Conservation (phyloP, 2,329 filamentous ascomycete genomes). For the Scleromitrula shiraiana region DNA sequence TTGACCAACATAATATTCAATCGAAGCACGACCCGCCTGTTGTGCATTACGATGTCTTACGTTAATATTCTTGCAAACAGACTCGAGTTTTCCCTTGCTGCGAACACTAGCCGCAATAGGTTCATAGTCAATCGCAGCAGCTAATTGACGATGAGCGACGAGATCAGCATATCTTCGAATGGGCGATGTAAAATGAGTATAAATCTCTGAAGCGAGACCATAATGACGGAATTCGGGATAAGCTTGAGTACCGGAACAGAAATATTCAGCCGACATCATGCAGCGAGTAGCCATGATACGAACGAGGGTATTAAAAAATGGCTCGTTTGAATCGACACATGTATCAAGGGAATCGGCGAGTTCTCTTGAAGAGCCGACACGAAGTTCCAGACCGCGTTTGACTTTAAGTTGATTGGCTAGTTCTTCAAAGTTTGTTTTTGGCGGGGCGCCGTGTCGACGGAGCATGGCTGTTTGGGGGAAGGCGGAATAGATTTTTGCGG, state of each 20-base stretch:
- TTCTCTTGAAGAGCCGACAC: constrained; percentile 81
- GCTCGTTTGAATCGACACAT: constrained; percentile 71
- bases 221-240: constrained; percentile 96
- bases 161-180: constrained; percentile 98
- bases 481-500: constrained; percentile 77
- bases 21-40: constrained; percentile 84
- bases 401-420: constrained; percentile 83
- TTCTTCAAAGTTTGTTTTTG: constrained; percentile 94
- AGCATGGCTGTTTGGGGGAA: constrained; percentile 95
- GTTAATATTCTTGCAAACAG: constrained; percentile 97
- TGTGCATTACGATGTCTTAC: constrained; percentile 94
- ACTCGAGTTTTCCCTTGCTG: constrained; percentile 77
- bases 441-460: constrained; percentile 83
- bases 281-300: constrained; percentile 96
- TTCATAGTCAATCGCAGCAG: constrained; percentile 91
- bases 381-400: constrained; percentile 73
- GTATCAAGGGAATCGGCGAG: constrained; percentile 84
- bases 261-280: constrained; percentile 99
- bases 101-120: constrained; percentile 72
- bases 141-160: constrained; percentile 86
- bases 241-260: constrained; percentile 86
- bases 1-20: constrained; percentile 97
- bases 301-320: constrained; percentile 97
- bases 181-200: constrained; percentile 96
- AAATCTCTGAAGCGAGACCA: constrained; percentile 90